Evolutionary conservation across 768 basidiomycete species (phyloP), one percentile per base, ranked within the genome.

Genomic region (Daedalea quercina): DNA sequence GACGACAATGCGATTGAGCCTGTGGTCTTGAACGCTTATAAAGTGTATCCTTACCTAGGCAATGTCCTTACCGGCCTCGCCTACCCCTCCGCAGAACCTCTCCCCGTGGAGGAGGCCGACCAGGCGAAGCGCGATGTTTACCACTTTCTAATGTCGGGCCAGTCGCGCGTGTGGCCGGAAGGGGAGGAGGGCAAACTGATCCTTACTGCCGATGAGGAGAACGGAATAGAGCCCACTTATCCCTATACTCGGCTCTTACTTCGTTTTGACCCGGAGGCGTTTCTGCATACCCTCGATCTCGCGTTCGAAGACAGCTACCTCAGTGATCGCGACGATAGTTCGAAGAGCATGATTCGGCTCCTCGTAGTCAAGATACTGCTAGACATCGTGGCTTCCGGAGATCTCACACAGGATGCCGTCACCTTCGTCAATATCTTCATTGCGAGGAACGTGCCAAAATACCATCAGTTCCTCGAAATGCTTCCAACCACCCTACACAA

Each of bases 381-480:
- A 52, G 93, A 97, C 62, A 83, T 94, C 33, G 59, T 86, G 6
- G 73, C 81, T 4, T 65, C 71, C 48, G 74, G 78, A 22, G 73
- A 75, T 46, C 69, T 93, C 24, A 69, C 80, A 0, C 67, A 79
- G 25, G 68, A 76, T 37, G 92, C 90, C 64, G 70, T 73, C 53
- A 93, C 90, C 2, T 90, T 99, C 67, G 77, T 95, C 47, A 84
- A 94, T 63, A 98, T 99, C 55, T 99, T 99, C 69, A 79, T 98
- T 52, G 91, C 96, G 3, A 86, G 94, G 54, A 99, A 98, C 67
- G 82, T 96, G 11, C 92, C 96, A 0, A 98, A 97, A 70, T 99
- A 98, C 69, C 84, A 88, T 1, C 94, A 96, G 68, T 91, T 85
- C 67, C 76, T 93, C 45, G 68, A 78, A 51, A 73, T 93, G 40